Percentiles rank a stretch among this genome's conserved stretches.
phyloP scores from a whole-genome alignment of 352 stramenopile genomes.

The Pythium apleroticum region DNA sequence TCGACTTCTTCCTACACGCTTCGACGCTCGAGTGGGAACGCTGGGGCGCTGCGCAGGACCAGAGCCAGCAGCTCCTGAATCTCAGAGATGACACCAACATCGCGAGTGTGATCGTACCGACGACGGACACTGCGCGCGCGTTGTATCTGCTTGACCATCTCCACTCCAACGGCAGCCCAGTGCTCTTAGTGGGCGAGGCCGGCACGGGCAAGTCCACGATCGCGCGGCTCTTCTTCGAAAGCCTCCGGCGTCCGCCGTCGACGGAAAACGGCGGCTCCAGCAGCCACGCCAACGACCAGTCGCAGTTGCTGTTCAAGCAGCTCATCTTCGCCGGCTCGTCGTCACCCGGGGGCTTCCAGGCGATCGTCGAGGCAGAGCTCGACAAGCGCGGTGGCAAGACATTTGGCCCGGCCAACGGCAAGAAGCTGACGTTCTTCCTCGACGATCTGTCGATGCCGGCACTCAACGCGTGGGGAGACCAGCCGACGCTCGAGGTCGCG shows the following conservation, averaged over 20 bases:
- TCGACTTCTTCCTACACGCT: constrained; percentile 90
- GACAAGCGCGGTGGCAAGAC: constrained; percentile 84
- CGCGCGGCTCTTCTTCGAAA: constrained; percentile 76
- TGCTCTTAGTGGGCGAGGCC: constrained; percentile 82
- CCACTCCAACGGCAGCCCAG: constrained; percentile 47
- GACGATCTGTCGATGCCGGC: constrained; percentile 76
- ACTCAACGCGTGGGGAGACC: constrained; percentile 72
- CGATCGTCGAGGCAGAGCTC: constrained; percentile 63
- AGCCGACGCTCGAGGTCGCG: constrained; percentile 73
- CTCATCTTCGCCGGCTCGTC: constrained; percentile 89
- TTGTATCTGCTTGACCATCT: constrained; percentile 74
- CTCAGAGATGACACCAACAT: constrained; percentile 59
- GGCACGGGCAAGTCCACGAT: constrained; percentile 90
- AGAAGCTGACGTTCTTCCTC: constrained; percentile 79
- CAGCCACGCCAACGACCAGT: constrained; percentile 26
- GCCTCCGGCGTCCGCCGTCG: constrained; percentile 3
- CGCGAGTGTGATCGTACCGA: constrained; percentile 83
- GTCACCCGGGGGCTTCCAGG: constrained; percentile 77
- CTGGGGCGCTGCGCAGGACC: constrained; percentile 42
- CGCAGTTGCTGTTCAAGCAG: constrained; percentile 71
- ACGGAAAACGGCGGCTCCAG: neutral
- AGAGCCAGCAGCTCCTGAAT: constrained; percentile 7
- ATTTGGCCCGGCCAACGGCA: constrained; percentile 63
- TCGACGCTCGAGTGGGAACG: constrained; percentile 91
- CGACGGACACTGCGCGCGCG: constrained; percentile 73